Evolutionary conservation across 352 stramenopile species (phyloP).

Genomic region (Hyaloperonospora brassicae): DNA sequence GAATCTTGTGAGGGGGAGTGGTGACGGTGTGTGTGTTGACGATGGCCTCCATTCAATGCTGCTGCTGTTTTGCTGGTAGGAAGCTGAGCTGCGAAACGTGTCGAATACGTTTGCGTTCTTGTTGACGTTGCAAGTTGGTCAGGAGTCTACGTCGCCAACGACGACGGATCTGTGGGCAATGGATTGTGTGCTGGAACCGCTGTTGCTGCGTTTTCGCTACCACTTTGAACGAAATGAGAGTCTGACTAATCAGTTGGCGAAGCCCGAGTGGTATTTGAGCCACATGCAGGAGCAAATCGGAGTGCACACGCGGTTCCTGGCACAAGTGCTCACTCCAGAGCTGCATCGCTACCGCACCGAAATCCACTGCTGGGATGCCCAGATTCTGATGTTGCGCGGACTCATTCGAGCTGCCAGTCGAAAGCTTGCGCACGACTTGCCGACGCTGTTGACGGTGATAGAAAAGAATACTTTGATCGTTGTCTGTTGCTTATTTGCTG

Average conservation of each 20-base stretch:
- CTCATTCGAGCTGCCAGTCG: conserved; percentile 33
- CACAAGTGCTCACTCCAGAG: conserved; percentile 32
- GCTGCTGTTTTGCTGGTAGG: conserved; percentile 12
- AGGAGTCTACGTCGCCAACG: conserved; percentile 16
- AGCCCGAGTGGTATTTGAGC: conserved; percentile 68
- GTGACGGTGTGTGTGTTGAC: not conserved
- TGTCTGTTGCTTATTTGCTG: not conserved
- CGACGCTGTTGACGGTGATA: conserved; percentile 35
- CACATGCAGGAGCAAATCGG: conserved; percentile 52
- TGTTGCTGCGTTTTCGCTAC: conserved; percentile 58
- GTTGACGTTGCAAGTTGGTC: conserved; percentile 48
- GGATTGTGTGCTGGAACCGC: conserved; percentile 45
- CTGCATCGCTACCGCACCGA: conserved; percentile 37
- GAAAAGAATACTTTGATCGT: not conserved
- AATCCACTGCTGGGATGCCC: conserved; percentile 50
- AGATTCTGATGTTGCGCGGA: conserved; percentile 50
- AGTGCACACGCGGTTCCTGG: conserved; percentile 39
- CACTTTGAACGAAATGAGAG: conserved; percentile 67
- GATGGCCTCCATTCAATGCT: not conserved
- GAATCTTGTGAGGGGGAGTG: conserved; percentile 8
- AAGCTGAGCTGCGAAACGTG: conserved; percentile 23
- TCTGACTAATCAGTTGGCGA: conserved; percentile 59
- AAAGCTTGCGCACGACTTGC: conserved; percentile 47
- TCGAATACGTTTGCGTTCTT: conserved; percentile 44
- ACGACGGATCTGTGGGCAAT: conserved; percentile 51